Evolutionary conservation across 805 yeast genomes (phyloP), one percentile per base, ranked within the genome.

Genomic region (Candida xyloterini): DNA sequence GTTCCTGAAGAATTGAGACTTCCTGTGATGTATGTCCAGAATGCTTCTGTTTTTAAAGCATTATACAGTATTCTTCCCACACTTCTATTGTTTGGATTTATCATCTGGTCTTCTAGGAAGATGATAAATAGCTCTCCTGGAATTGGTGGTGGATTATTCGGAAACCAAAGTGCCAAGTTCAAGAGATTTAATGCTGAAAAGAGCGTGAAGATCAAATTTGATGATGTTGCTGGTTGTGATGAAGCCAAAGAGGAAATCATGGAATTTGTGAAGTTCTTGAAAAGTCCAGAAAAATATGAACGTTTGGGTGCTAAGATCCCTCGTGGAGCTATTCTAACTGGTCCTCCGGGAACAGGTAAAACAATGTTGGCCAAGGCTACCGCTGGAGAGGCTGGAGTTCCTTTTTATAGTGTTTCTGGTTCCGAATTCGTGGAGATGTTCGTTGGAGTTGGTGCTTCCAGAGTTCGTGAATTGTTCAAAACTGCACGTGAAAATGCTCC

Each of bases 281-380:
- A 87, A 62, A 76, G 86, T 45, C 96, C 97, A 8, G 66, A 70
- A 34, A 85, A 86, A 60, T 89, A 87, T 64, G 95, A 88, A 63
- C 78, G 74, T 46, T 70, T 89, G 42, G 97, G 97, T 32, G 97
- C 96, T 9, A 86, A 88, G 62, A 89, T 89, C 47, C 97, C 97
- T 39, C 74, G 96, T 61, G 97, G 97, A 60, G 97, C 96, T 6
- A 85, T 89, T 49, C 67, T 89, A 35, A 83, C 95, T 10, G 97
- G 97, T 50, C 95, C 96, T 13, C 97, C 97, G 30, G 97, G 97
- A 70, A 89, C 97, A 3, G 97, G 97, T 78, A 89, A 89, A 63
- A 89, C 97, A 0, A 66, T 89, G 47, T 67, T 89, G 41, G 96
- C 96, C 16, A 88, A 85, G 62, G 96, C 96, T 10, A 89, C 96